Percentiles rank a stretch among this genome's conserved stretches.
Evolutionary conservation across 2,329 filamentous ascomycete genomes (phyloP).

Genomic region (Fusarium napiforme): DNA sequence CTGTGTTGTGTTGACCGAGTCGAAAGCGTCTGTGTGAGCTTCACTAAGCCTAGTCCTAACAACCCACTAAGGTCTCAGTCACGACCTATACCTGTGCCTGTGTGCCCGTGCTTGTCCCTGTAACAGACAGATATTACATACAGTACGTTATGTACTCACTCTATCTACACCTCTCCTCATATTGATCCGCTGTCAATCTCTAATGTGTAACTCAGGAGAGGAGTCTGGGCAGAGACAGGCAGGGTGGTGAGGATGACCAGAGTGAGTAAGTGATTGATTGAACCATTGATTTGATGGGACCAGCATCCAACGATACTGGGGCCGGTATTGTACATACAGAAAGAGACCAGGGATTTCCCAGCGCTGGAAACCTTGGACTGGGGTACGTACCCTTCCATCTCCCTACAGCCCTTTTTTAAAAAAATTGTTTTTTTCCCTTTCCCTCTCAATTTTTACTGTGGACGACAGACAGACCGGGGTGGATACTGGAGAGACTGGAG

Average conservation of each 20-base stretch:
- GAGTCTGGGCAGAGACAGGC: conserved; percentile 21
- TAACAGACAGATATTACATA: conserved; percentile 19
- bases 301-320: conserved; percentile 30
- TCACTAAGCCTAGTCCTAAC: conserved; percentile 27
- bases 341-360: conserved; percentile 13
- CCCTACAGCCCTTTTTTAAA: conserved; percentile 19
- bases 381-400: conserved; percentile 22
- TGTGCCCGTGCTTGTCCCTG: conserved; percentile 32
- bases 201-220: conserved; percentile 36
- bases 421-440: conserved; percentile 10
- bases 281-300: conserved; percentile 28
- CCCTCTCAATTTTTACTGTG: conserved; percentile 27
- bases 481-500: conserved; percentile 41
- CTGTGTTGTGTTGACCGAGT: conserved; percentile 1
- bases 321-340: neutral
- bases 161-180: conserved; percentile 17
- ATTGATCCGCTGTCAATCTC: conserved; percentile 34
- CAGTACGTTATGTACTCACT: conserved; percentile 5
- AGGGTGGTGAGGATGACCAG: conserved; percentile 25
- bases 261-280: conserved; percentile 29
- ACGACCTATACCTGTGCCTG: conserved; percentile 19
- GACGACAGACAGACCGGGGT: conserved; percentile 37
- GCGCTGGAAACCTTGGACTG: conserved; percentile 12
- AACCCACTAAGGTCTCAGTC: conserved; percentile 23
- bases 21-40: conserved; percentile 30